Evolutionary conservation across 163 green algal species (phyloP), one percentile per base, ranked within the genome.

Genomic region (Chlamydomonas reinhardtii): DNA sequence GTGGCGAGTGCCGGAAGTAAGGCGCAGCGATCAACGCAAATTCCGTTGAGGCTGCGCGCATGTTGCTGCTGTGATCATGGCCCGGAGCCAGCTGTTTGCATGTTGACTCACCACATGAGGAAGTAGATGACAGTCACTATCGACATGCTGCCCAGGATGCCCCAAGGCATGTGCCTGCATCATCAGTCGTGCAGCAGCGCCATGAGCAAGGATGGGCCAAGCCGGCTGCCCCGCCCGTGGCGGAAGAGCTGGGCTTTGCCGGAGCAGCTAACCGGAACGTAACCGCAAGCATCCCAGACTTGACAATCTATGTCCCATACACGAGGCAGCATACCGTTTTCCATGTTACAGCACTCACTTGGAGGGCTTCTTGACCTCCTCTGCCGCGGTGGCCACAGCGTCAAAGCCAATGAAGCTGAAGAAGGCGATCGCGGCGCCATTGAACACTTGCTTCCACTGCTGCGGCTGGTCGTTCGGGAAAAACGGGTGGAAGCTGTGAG

Each of bases 331-430:
- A 48, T 8, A 48, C n/a, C n/a, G n/a, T n/a, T n/a, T n/a, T 16
- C 54, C 54, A 24, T 62, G 14, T 16, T 62, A 16, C 16, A 16
- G 14, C 54, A 59, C 84, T 71, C 90, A 90, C 31, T 37, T 43
- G 0, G 78, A 37, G 0, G 95, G 95, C 82, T 96, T 82, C 4
- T 74, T 43, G 59, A 91, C 88, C 89, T 98, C 96, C 88, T 98
- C 96, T 25, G 94, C 95, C 4, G 92, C 90, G 34, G 92, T 96
- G 0, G 95, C 94, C 52, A 98, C 91, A 0, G 91, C 89, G 75
- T 98, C 96, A 88, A 98, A 98, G 25, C 95, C 94, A 20, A 98
- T 92, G 79, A 93, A 98, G 25, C 74, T 84, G 85, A 97, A 98
- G 84, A 98, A 98, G 0, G 97, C 92, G 31, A 93, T 83, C 17